Conservation (phyloP, 116 monocot genomes). For the Dioscorea cayenensis region DNA sequence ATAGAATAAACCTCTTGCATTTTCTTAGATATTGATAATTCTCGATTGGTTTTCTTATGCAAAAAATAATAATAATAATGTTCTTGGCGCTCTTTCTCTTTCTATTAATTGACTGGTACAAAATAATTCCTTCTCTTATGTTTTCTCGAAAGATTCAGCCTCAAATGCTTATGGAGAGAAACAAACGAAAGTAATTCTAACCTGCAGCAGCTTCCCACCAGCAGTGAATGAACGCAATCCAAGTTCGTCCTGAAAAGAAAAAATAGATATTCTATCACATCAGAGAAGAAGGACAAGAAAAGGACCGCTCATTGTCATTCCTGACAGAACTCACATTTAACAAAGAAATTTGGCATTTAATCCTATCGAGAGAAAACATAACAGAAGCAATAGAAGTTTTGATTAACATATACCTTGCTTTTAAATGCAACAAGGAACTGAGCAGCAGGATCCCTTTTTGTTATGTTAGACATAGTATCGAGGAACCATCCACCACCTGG, state of each 20-base stretch:
- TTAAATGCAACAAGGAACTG: constrained; percentile 79
- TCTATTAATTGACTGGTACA: too few relatives aligned
- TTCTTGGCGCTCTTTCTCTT: too few relatives aligned
- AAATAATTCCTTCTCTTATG: too few relatives aligned
- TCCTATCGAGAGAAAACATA: not conserved
- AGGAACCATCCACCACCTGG: constrained; percentile 88
- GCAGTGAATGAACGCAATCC: constrained; percentile 85
- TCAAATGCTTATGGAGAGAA: not conserved
- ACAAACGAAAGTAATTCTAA: constrained; percentile 8
- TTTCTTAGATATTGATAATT: too few relatives aligned
- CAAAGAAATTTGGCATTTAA: not conserved
- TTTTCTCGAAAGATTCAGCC: too few relatives aligned
- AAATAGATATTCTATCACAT: not conserved
- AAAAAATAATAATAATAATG: too few relatives aligned
- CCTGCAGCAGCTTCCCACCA: constrained; percentile 97
- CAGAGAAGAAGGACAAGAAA: not conserved
- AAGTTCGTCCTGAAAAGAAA: constrained; percentile 49
- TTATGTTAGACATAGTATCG: constrained; percentile 66
- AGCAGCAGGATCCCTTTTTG: constrained; percentile 88
- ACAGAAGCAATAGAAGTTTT: not conserved
- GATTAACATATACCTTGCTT: constrained; percentile 52
- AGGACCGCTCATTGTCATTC: too few relatives aligned
- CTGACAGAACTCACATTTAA: not conserved
- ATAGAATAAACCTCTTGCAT: too few relatives aligned
- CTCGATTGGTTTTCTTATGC: too few relatives aligned